A percentile compares a stretch with the other conserved stretches of the same genome.
phyloP scores from a whole-genome alignment of 257 asterid species.

The Nicotiana noctiflora region DNA sequence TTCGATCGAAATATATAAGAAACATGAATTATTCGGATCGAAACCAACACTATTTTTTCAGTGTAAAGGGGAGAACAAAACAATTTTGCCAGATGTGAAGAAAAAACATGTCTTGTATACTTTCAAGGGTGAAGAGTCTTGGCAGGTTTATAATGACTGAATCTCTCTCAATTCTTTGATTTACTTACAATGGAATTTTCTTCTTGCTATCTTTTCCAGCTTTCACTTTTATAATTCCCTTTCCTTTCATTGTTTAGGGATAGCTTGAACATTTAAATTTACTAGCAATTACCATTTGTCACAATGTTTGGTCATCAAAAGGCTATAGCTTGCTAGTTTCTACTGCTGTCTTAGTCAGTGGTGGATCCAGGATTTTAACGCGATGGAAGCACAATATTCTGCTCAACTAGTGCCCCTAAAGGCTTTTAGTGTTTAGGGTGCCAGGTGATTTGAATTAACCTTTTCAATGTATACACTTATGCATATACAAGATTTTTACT shows the following conservation, averaged over 20 bases:
- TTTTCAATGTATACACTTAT: too few relatives aligned
- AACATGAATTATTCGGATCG: constrained; percentile 55
- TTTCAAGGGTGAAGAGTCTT: constrained; percentile 81
- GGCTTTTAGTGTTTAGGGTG: too few relatives aligned
- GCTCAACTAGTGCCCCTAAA: too few relatives aligned
- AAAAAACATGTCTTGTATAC: constrained; percentile 38
- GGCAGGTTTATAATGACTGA: constrained; percentile 55
- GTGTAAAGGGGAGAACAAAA: constrained; percentile 59
- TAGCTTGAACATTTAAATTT: too few relatives aligned
- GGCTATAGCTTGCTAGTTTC: not conserved
- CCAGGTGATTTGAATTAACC: too few relatives aligned
- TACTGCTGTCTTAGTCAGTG: not conserved
- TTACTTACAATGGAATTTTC: not conserved
- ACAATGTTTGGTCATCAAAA: not conserved
- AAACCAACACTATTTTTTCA: constrained; percentile 52
- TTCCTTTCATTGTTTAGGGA: too few relatives aligned
- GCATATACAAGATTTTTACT: too few relatives aligned
- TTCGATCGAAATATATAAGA: constrained; percentile 51
- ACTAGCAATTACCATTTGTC: not conserved
- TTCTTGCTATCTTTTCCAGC: not conserved
- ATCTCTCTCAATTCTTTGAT: not conserved
- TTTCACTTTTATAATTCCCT: not conserved
- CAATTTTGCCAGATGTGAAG: constrained; percentile 62
- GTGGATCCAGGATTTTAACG: too few relatives aligned
- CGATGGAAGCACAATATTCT: too few relatives aligned